phyloP scores from a whole-genome alignment of 768 basidiomycete species.

The Phaeolepiota aurea region DNA sequence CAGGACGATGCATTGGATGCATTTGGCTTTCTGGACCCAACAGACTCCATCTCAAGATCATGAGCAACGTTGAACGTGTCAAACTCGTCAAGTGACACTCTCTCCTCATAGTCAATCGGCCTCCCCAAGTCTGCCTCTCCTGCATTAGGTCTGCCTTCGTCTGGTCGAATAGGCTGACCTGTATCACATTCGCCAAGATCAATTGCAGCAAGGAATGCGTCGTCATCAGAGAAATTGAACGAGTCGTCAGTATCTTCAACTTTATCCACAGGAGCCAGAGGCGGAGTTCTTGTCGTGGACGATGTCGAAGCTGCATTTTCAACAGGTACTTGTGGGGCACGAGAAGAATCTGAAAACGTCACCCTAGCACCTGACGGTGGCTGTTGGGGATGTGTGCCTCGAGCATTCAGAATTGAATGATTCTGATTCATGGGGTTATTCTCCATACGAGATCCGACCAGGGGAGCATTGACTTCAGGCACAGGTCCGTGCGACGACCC shows the following conservation, averaged over 20 bases:
- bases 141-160: constrained; percentile 6
- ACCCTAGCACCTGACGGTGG: too few relatives aligned
- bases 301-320: background rate
- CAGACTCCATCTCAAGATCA: too few relatives aligned
- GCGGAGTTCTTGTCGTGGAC: background rate
- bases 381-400: too few relatives aligned
- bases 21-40: too few relatives aligned
- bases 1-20: too few relatives aligned
- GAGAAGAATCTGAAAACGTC: background rate
- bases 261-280: background rate
- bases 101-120: constrained; percentile 38
- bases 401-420: too few relatives aligned
- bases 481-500: constrained; percentile 4
- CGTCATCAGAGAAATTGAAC: constrained; percentile 60
- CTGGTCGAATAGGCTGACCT: constrained; percentile 35
- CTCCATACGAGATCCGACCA: too few relatives aligned
- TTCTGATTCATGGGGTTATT: too few relatives aligned
- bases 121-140: constrained; percentile 17
- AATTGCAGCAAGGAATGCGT: constrained; percentile 50
- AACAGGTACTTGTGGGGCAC: background rate
- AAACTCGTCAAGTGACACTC: constrained; percentile 16
- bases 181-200: constrained; percentile 40
- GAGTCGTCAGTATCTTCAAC: constrained; percentile 22
- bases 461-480: too few relatives aligned
- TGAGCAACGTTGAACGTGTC: too few relatives aligned